Conservation (phyloP, 2,329 filamentous ascomycete genomes). For the Aureobasidium sp. region DNA sequence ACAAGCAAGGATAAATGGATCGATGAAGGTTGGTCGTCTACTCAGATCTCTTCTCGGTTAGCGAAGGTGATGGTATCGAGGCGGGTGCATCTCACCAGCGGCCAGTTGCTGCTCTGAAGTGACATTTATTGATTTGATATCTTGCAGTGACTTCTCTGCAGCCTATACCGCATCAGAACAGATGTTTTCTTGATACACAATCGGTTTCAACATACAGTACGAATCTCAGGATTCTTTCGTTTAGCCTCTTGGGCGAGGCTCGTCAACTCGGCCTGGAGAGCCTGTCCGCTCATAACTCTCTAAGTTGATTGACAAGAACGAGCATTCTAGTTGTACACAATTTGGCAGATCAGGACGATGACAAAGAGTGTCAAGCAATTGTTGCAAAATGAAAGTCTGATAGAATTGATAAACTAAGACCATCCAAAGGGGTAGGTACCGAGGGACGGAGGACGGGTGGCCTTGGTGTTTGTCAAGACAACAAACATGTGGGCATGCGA, state of each 20-base stretch:
- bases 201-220: constrained; percentile 49
- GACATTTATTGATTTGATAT: constrained; percentile 67
- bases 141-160: constrained; percentile 85
- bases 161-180: constrained; percentile 36
- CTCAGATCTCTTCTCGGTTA: constrained; percentile 59
- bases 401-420: background rate
- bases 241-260: constrained; percentile 94
- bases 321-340: background rate
- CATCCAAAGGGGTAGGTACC: background rate
- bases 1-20: constrained; percentile 90
- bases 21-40: constrained; percentile 73
- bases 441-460: background rate
- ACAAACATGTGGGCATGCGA: background rate
- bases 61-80: constrained; percentile 1
- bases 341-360: background rate
- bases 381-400: background rate
- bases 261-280: constrained; percentile 77
- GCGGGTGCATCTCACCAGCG: constrained; percentile 44
- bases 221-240: constrained; percentile 82
- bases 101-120: constrained; percentile 69
- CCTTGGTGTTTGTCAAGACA: background rate
- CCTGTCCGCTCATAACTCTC: constrained; percentile 73
- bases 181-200: background rate
- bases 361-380: background rate
- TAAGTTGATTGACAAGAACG: background rate